phyloP scores from a whole-genome alignment of 345 rosid species.

The Euphorbia peplus region DNA sequence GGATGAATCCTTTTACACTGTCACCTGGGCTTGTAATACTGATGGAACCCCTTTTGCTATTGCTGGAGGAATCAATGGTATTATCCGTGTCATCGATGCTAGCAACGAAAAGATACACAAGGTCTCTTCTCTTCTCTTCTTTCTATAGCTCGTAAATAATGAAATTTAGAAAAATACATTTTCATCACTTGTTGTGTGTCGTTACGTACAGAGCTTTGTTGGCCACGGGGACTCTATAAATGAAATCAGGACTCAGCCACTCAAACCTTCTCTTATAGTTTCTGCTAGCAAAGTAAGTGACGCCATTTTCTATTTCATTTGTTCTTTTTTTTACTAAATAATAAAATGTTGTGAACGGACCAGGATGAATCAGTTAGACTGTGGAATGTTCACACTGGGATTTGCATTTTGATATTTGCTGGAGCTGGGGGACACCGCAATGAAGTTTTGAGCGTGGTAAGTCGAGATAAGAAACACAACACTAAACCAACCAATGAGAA shows the following conservation, averaged over 20 bases:
- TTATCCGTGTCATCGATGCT: conserved; percentile 82
- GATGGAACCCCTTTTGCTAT: conserved; percentile 67
- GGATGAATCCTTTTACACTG: conserved; percentile 93
- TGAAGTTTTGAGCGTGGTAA: conserved; percentile 95
- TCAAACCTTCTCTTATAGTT: conserved; percentile 80
- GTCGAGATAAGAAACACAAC: conserved; percentile 19
- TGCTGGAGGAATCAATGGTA: conserved; percentile 91
- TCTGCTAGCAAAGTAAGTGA: conserved; percentile 86
- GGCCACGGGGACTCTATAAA: conserved; percentile 97
- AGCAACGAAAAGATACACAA: conserved; percentile 74
- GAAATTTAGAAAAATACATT: not conserved
- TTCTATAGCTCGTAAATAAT: not conserved
- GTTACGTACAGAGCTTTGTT: conserved; percentile 71
- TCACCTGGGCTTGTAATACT: conserved; percentile 79
- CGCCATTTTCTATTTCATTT: conserved; percentile 1
- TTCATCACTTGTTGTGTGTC: not conserved
- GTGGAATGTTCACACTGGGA: conserved; percentile 96
- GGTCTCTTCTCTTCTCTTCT: conserved; percentile 36
- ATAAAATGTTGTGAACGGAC: conserved; percentile 19
- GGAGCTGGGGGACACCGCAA: conserved; percentile 99
- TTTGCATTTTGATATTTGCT: conserved; percentile 92
- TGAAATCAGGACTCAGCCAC: conserved; percentile 91
- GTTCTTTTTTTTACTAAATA: conserved; percentile 16
- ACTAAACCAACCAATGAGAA: no score
- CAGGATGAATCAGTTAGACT: conserved; percentile 97